phyloP scores from a whole-genome alignment of 192 early-diverging fungal species.

The Coemansia sp. region DNA sequence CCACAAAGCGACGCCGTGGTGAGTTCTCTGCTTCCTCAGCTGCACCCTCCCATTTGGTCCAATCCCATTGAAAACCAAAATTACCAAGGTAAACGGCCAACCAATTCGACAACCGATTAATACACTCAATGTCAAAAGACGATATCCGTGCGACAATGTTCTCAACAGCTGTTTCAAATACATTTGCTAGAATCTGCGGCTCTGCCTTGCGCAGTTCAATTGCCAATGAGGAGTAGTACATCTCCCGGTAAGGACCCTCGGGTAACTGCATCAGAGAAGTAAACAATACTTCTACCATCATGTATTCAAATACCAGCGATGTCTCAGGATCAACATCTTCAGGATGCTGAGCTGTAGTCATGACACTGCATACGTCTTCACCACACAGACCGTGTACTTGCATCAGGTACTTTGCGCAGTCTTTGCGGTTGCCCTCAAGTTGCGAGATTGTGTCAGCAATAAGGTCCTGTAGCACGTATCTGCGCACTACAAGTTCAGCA shows the following conservation, averaged over 20 bases:
- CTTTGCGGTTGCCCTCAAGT: constrained; percentile 91
- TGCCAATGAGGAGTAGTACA: constrained; percentile 56
- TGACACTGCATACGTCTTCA: constrained; percentile 54
- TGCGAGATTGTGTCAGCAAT: constrained; percentile 76
- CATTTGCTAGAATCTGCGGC: constrained; percentile 37
- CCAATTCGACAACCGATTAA: constrained; percentile 82
- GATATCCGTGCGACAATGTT: constrained; percentile 26
- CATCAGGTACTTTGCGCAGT: constrained; percentile 75
- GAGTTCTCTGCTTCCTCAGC: constrained; percentile 20
- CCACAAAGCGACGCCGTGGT: constrained; percentile 62
- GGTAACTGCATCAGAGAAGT: constrained; percentile 62
- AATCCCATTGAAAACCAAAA: constrained; percentile 88
- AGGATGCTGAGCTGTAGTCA: constrained; percentile 32
- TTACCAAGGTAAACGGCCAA: constrained; percentile 92
- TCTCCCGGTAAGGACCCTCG: constrained; percentile 37
- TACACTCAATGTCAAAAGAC: constrained; percentile 73
- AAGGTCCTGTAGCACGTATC: constrained; percentile 73
- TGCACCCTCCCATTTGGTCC: constrained; percentile 68
- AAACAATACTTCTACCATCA: constrained; percentile 61
- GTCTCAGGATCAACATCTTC: constrained; percentile 39
- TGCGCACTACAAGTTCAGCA: constrained; percentile 29
- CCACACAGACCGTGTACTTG: constrained; percentile 60
- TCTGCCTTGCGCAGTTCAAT: constrained; percentile 57
- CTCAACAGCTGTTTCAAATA: constrained; percentile 33
- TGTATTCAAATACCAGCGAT: constrained; percentile 57